Percentiles rank a stretch among this genome's conserved stretches.
Evolutionary conservation across 371 early-diverging fungal species (phyloP).

Genomic region (Mucor circinelloides): DNA sequence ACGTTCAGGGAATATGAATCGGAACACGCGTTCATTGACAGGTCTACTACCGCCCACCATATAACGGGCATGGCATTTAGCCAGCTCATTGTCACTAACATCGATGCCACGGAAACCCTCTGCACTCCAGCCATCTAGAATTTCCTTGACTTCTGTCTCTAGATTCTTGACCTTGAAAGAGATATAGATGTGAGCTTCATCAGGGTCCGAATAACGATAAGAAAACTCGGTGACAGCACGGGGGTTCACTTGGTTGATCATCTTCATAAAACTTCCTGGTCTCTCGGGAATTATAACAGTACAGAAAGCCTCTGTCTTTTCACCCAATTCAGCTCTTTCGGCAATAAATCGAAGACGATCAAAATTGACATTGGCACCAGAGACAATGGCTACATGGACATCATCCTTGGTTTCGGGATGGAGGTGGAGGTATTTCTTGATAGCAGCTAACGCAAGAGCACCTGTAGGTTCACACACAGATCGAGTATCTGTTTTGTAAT

Average conservation of each 20-base stretch:
- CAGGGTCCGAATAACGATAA: slow-evolving; percentile 84
- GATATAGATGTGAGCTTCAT: slow-evolving; percentile 85
- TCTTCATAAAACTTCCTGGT: slow-evolving; percentile 85
- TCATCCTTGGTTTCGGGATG: slow-evolving; percentile 47
- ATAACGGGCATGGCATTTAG: slow-evolving; percentile 92
- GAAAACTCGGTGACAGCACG: slow-evolving; percentile 90
- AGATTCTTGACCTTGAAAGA: slow-evolving; percentile 76
- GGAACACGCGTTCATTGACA: slow-evolving; percentile 84
- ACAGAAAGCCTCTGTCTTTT: slow-evolving; percentile 87
- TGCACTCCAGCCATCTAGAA: slow-evolving; percentile 59
- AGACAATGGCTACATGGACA: slow-evolving; percentile 77
- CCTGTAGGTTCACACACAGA: slow-evolving; percentile 96
- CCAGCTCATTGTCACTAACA: slow-evolving; percentile 90
- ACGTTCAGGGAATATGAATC: slow-evolving; percentile 95
- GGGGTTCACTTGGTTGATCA: slow-evolving; percentile 81
- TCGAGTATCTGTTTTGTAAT: slow-evolving; percentile 70
- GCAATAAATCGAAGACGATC: slow-evolving; percentile 94
- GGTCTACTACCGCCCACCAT: slow-evolving; percentile 85
- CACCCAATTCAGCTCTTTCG: slow-evolving; percentile 92
- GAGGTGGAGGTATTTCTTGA: slow-evolving; percentile 75
- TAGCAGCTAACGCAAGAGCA: slow-evolving; percentile 86
- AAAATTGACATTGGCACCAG: slow-evolving; percentile 98
- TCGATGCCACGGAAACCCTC: slow-evolving; percentile 77
- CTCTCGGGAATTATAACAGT: slow-evolving; percentile 88
- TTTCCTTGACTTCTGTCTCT: slow-evolving; percentile 64